Evolutionary conservation across 306 rosid species (phyloP).

Genomic region (Arachis stenosperma): DNA sequence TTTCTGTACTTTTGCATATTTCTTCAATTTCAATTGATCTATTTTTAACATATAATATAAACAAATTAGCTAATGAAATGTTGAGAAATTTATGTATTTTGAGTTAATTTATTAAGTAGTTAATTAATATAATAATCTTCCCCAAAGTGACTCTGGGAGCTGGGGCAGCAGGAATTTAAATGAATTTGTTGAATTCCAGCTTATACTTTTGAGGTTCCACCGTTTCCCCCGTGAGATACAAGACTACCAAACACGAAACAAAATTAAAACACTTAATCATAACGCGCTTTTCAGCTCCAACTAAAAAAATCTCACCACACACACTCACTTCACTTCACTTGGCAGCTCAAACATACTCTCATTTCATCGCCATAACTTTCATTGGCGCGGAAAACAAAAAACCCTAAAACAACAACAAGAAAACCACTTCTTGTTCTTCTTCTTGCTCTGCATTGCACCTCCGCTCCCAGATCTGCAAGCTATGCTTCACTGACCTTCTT

Average conservation of each 20-base stretch:
- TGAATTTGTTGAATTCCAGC: too few species aligned
- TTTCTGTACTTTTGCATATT: too few species aligned
- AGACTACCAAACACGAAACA: not conserved
- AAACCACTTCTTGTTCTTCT: conserved; percentile 3
- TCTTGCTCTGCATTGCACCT: conserved; percentile 9
- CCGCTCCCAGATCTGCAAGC: conserved; percentile 33
- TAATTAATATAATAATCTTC: too few species aligned
- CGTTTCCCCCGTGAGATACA: conserved; percentile 7
- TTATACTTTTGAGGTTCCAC: not conserved
- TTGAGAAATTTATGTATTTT: too few species aligned
- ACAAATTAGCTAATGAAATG: too few species aligned
- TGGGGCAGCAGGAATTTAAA: too few species aligned
- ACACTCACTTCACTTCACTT: not conserved
- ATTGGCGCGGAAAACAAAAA: not conserved
- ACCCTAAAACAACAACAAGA: not conserved
- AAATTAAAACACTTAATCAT: not conserved
- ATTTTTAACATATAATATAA: too few species aligned
- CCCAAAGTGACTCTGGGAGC: too few species aligned
- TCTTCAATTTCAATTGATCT: too few species aligned
- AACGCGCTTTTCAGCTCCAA: not conserved
- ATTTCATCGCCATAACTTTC: not conserved
- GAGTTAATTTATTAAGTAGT: too few species aligned
- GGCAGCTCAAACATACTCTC: not conserved
- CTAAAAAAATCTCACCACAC: not conserved
- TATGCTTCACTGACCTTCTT: conserved; percentile 15